Evolutionary conservation across 2,329 filamentous ascomycete species (phyloP), one percentile per base, ranked within the genome.

Genomic region (Fusarium longipes): DNA sequence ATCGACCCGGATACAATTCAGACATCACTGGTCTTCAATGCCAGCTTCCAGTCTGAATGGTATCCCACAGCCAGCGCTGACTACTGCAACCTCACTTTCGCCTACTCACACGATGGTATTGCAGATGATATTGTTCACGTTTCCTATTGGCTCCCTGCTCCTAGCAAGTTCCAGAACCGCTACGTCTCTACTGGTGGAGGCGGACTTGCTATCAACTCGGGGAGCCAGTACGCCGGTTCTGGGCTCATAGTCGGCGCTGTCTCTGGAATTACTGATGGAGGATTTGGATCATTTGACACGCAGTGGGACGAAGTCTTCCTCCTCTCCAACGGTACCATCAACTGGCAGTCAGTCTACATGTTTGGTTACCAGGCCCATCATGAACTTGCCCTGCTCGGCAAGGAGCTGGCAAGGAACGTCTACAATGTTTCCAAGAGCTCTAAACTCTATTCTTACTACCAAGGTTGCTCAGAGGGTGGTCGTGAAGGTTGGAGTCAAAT

Each of bases 281-380:
- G 82, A 7, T 83, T 82, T 53, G 80, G 77, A 53, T 79, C 78
- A 14, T 81, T 82, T 70, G 70, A 71, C 60, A 70, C 72, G 52
- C 77, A 71, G 65, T 80, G 74, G 47, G 76, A 79, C 47, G 73
- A 77, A 11, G 79, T 81, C 1, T 76, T 79, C 11, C 76, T 84
- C 3, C 71, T 75, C 50, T 80, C 74, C 24, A 85, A 87, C 60
- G 83, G 83, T 15, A 81, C 82, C 4, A 76, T 84, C 66, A 83
- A 86, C 73, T 86, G 79, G 76, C 78, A 86, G 33, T 75, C 80
- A 3, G 76, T 80, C 5, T 80, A 82, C 75, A 83, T 82, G 77
- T 86, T 85, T 50, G 79, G 76, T 2, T 87, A 86, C 76, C 77
- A 82, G 60, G 84, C 81, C 0, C 75, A 85, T 5, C 80, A 81